Conservation (phyloP, 192 early-diverging fungal species). For the Coemansia sp. region DNA sequence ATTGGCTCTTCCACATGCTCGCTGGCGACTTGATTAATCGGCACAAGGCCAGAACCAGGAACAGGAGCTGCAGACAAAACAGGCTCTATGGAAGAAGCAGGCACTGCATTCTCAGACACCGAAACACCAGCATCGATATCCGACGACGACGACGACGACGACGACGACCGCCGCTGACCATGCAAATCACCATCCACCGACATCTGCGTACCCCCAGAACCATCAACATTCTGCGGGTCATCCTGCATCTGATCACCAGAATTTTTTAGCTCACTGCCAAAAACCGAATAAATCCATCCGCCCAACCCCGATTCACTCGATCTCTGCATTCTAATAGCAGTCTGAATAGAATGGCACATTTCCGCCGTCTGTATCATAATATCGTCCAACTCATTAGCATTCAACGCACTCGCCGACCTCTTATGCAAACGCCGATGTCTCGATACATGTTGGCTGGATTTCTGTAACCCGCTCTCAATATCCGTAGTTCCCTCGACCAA, state of each 20-base stretch:
- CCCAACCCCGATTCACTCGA: conserved; percentile 36
- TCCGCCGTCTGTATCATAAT: conserved; percentile 53
- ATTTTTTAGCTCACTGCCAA: conserved; percentile 6
- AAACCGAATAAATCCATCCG: conserved; percentile 27
- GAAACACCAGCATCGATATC: no score
- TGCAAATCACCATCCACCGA: not conserved
- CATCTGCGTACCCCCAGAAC: not conserved
- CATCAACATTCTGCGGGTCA: not conserved
- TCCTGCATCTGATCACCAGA: not conserved
- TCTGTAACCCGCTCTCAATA: not conserved
- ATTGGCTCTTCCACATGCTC: no score
- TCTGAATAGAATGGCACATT: conserved; percentile 51
- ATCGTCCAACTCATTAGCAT: conserved; percentile 43
- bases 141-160: no score
- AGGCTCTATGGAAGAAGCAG: no score
- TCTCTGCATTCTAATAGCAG: conserved; percentile 37
- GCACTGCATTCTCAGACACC: no score
- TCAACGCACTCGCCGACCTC: conserved; percentile 40
- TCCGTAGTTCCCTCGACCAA: conserved; percentile 31
- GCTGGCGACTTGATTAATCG: no score
- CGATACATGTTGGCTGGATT: not conserved
- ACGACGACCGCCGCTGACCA: not conserved
- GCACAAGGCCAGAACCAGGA: no score
- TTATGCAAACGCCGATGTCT: conserved; percentile 40
- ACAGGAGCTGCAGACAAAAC: no score